Base-by-base conservation (phyloP, 2,329 filamentous ascomycete genomes). In the Chaetoscypha palmicola region DNA sequence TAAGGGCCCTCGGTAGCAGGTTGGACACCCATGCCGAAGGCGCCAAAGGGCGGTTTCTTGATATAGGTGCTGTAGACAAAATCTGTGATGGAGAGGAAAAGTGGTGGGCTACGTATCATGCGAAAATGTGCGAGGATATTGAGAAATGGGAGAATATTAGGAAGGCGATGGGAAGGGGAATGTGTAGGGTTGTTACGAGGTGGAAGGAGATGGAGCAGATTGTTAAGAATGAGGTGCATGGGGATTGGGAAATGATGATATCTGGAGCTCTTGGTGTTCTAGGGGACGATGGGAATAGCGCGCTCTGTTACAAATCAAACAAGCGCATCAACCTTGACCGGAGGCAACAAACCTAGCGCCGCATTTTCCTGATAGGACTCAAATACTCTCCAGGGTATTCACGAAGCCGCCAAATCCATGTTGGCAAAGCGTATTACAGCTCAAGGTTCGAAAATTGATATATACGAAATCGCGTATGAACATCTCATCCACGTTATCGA, bases 31-130 rank as follows among this genome's bases (percentile, higher is more conserved):
- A n/a, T n/a, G n/a, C n/a, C n/a, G 32, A 26, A 1, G 43, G 33
- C 3, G 14, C 30, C 9, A 38, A 32, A 3, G 14, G n/a, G 2
- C 8, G 21, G 16, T 11, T 16, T 11, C 16, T 24, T 12, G 9
- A 10, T 10, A 17, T 19, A 21, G 16, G 14, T 23, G 14, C 21
- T 4, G 12, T 32, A 22, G 9, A 23, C 3, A 19, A 19, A 26
- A 20, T 28, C n/a, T 7, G 32, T 16, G 33, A 30, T 14, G 28
- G 38, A 24, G 20, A 36, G 33, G 23, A 33, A 21, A 20, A 44
- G 30, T 59, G 57, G 57, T 59, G 57, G 57, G 35, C 35, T 7
- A 14, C 3, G 7, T 55, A 55, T 22, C 53, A 44, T 23, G 4
- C 41, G 12, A 34, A 16, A 1, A 33, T 52, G 10, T 49, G 45